phyloP scores from a whole-genome alignment of 345 rosid genomes.

The Boechera divaricarpa region DNA sequence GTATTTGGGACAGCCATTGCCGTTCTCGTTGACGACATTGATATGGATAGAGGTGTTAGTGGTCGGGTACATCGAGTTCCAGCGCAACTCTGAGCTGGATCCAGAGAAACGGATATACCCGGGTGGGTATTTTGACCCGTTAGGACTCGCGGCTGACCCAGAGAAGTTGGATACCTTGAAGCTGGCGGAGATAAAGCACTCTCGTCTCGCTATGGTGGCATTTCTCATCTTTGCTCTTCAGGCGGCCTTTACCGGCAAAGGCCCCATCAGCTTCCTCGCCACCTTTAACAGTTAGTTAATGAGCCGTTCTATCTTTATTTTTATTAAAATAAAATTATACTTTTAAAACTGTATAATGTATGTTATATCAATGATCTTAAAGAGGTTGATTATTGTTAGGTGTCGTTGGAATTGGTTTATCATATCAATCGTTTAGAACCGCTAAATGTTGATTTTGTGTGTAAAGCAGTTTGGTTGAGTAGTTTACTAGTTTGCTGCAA shows the following conservation, averaged over 20 bases:
- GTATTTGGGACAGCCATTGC: constrained; percentile 91
- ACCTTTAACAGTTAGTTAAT: constrained; percentile 56
- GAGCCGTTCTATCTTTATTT: constrained; percentile 18
- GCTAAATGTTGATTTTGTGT: neutral
- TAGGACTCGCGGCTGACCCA: constrained; percentile 78
- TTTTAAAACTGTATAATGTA: constrained; percentile 14
- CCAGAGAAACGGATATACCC: constrained; percentile 81
- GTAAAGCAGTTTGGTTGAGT: neutral
- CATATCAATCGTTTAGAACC: neutral
- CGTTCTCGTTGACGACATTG: constrained; percentile 79
- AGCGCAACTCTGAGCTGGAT: constrained; percentile 73
- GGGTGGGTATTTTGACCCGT: constrained; percentile 85
- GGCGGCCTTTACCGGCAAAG: constrained; percentile 82
- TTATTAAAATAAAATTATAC: neutral
- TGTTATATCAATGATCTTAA: constrained; percentile 1
- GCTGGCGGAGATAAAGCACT: constrained; percentile 85
- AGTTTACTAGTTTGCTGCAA: neutral
- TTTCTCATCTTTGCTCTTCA: constrained; percentile 78
- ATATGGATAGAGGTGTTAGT: constrained; percentile 87
- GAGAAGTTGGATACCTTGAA: constrained; percentile 66
- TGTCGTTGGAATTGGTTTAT: neutral
- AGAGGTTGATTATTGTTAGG: constrained; percentile 15
- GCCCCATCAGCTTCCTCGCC: constrained; percentile 80
- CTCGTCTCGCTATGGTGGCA: constrained; percentile 87
- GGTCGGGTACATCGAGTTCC: constrained; percentile 69